These are phyloP conservation scores for Chrysoporthe puriensis DNA, from an alignment of 2,329 filamentous ascomycete species.

Conservation along the genomic window DNA sequence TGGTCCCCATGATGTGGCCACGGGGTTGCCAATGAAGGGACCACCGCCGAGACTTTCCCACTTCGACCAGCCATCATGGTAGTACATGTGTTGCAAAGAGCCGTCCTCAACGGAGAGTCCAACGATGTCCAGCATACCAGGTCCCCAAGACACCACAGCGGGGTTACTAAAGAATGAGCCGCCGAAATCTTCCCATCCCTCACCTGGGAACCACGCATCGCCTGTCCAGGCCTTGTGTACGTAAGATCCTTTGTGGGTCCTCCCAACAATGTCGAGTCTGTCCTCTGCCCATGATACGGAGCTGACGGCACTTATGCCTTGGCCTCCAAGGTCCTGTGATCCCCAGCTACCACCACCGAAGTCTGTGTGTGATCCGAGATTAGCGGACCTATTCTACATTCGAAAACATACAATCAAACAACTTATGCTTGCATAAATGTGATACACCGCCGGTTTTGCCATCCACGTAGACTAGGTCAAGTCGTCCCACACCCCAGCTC, in stretches of 20 bases:
- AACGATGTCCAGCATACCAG: not conserved
- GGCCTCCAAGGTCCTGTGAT: not conserved
- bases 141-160: not conserved
- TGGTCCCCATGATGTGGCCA: slow-evolving; percentile 7
- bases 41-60: slow-evolving; percentile 11
- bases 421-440: not conserved
- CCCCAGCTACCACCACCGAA: not conserved
- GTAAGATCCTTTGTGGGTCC: not conserved
- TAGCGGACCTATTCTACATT: not conserved
- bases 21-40: slow-evolving; percentile 3
- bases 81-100: slow-evolving; percentile 1
- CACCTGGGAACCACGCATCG: not conserved
- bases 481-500: not conserved
- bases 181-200: not conserved
- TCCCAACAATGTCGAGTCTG: not conserved
- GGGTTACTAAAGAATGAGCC: not conserved
- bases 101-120: not conserved
- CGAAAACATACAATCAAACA: not conserved
- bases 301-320: not conserved
- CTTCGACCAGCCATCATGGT: not conserved
- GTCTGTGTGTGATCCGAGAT: not conserved
- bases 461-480: not conserved
- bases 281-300: not conserved
- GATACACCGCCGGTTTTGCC: not conserved
- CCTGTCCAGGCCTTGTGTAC: slow-evolving; percentile 5